A percentile compares a stretch with the other conserved stretches of the same genome.
phyloP scores from a whole-genome alignment of 2,329 filamentous ascomycete species.

The Stachybotrys elegans region DNA sequence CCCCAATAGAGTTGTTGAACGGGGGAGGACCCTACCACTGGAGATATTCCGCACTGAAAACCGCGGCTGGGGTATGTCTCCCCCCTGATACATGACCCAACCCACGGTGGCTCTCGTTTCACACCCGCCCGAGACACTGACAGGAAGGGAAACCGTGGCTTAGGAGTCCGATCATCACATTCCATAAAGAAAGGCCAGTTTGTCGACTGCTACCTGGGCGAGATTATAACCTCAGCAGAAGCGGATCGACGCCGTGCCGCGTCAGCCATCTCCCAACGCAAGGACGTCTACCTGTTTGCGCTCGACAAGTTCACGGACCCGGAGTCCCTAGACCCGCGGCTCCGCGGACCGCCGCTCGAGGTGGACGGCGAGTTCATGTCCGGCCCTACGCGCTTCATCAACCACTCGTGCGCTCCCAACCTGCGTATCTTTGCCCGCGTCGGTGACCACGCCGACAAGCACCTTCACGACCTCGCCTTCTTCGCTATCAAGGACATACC shows the following conservation, averaged over 20 bases:
- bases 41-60: constrained; percentile 71
- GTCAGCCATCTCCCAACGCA: constrained; percentile 52
- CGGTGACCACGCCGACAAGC: constrained; percentile 69
- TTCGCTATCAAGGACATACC: constrained; percentile 66
- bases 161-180: constrained; percentile 59
- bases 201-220: constrained; percentile 73
- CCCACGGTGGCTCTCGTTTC: no score
- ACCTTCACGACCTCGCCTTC: constrained; percentile 71
- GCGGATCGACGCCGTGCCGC: constrained; percentile 58
- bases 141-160: neutral
- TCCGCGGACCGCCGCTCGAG: constrained; percentile 52
- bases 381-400: constrained; percentile 75
- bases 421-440: constrained; percentile 74
- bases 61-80: constrained; percentile 66
- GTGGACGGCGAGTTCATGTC: constrained; percentile 72
- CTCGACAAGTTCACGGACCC: constrained; percentile 73
- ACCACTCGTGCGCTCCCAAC: constrained; percentile 77
- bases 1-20: constrained; percentile 71
- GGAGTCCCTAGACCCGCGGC: constrained; percentile 48
- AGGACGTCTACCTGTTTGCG: constrained; percentile 74
- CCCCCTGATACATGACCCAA: no score
- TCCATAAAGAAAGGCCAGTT: constrained; percentile 69
- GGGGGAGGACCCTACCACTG: constrained; percentile 64
- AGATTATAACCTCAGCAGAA: constrained; percentile 59
- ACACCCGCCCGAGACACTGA: neutral